Evolutionary conservation across 495 filamentous ascomycete species (phyloP), one percentile per base, ranked within the genome.

Genomic region (Aspergillus baeticus): DNA sequence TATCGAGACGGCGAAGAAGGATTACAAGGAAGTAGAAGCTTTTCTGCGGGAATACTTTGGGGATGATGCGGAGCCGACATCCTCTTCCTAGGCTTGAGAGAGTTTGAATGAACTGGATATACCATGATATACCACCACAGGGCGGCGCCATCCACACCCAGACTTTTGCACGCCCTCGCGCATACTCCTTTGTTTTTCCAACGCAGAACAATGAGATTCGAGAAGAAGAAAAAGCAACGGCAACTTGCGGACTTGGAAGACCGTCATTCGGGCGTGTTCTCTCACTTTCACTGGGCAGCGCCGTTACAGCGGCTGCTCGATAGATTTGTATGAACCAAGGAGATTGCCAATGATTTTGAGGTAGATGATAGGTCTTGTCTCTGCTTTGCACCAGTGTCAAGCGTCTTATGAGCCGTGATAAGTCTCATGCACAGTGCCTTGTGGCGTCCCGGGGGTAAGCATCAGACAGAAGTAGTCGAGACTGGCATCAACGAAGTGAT

Each of bases 21-120:
- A 96, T 60, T 96, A 90, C 63, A 64, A 72, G n/a, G 84, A 88
- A 59, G 88, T 87, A 23, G 85, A 91, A 72, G 75, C 77, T 57
- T 78, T 81, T 54, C 81, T 97, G 68, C 82, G 79, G 69, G 80
- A 78, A 52, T 96, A 88, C 70, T 96, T 89, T 68, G 77, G 77
- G 22, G 78, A 49, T 36, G 45, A 49, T 20, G 45, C n/a, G 29
- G 45, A 82, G 45, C 15, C 45, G 26, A 22, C 38, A 20, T 18
- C 52, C 11, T 44, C 51, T 18, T 51, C 54, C 46, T 54, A 52
- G 49, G 29, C 17, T 31, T 37, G 50, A 47, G 29, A 15, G 41
- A n/a, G 11, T 26, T 26, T 20, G 6, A 42, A 21, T 39, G 55
- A 55, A 59, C 55, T 63, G 39, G 49, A 57, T 57, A 61, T 57